Evolutionary conservation across 192 early-diverging fungal genomes (phyloP), one percentile per base, ranked within the genome.

Genomic region (Entomortierella lignicola): DNA sequence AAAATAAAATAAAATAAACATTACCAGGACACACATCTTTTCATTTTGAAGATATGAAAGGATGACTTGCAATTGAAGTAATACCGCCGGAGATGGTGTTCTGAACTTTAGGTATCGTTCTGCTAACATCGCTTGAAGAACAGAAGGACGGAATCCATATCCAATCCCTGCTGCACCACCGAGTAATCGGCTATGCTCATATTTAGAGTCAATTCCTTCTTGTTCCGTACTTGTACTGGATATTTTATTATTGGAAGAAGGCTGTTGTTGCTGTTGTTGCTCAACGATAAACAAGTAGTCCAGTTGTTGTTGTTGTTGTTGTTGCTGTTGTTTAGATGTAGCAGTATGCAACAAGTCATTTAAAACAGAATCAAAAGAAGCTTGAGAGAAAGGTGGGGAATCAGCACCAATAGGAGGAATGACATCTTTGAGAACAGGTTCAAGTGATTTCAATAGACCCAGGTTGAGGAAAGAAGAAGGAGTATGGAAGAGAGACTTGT

Each of bases 41-140:
- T 85, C 84, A 51, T 82, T 82, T 59, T 85, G 82, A 10, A 85
- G 62, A 63, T 83, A 85, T n/a, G 69, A 77, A 1, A 83, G 62
- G 27, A 83, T 79, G 25, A 66, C 69, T 50, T 67, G 73, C 44
- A 69, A 47, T 52, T 69, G 75, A 41, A 79, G 55, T 12, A 66
- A 61, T 32, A 75, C 73, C 27, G 68, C 67, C 2, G 71, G 67
- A 1, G 73, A 69, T 10, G 81, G 81, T 23, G 68, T 75, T 21
- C 71, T 57, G 41, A 75, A 68, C 31, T 71, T 66, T 23, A 82
- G 69, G 64, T 75, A 75, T 11, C 69, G 62, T 31, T 82, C 81
- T 4, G 81, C 72, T 41, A 82, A 63, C 72, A 77, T 77, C 1
- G 66, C 69, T 29, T 82, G 81, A 27, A 82, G 71, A 30, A 82